Evolutionary conservation across 2,329 filamentous ascomycete genomes (phyloP).

Genomic region (Aureobasidium uvarum): DNA sequence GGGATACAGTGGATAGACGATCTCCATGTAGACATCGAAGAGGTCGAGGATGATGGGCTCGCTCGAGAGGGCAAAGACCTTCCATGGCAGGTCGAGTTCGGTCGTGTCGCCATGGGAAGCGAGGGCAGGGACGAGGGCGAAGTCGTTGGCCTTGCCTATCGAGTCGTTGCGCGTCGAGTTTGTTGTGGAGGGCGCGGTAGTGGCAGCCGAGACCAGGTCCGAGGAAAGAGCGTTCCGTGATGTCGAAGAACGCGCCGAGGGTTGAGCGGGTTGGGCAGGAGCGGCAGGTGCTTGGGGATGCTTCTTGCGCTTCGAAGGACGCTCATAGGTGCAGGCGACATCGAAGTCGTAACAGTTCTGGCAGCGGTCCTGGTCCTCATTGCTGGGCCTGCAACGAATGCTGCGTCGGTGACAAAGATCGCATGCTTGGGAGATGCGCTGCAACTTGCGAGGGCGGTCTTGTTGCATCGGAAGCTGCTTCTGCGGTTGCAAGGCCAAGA

Average conservation of each 20-base stretch:
- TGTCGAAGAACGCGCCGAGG: not conserved
- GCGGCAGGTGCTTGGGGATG: constrained; percentile 21
- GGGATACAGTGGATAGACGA: constrained; percentile 55
- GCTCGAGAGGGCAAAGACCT: constrained; percentile 44
- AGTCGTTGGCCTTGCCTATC: constrained; percentile 17
- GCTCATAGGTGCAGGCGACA: constrained; percentile 50
- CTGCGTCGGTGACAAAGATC: constrained; percentile 54
- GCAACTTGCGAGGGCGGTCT: constrained; percentile 39
- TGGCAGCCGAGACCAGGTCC: not conserved
- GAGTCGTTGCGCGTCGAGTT: constrained; percentile 12
- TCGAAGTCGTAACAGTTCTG: constrained; percentile 54
- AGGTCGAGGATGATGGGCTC: constrained; percentile 44
- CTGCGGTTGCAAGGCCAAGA: not conserved
- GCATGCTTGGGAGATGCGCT: constrained; percentile 41
- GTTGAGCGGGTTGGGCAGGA: constrained; percentile 1
- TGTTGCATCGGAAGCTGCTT: constrained; percentile 28
- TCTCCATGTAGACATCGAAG: constrained; percentile 53
- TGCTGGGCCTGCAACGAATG: constrained; percentile 46
- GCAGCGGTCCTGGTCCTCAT: constrained; percentile 43
- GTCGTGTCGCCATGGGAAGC: constrained; percentile 29
- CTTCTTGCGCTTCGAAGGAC: constrained; percentile 43
- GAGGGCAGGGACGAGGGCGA: not conserved
- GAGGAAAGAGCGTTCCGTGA: constrained; percentile 2
- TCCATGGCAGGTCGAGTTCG: constrained; percentile 40
- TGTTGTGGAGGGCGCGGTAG: not conserved